These are phyloP conservation scores for Colletotrichum cuscutae DNA, from an alignment of 2,329 filamentous ascomycete genomes.

Conservation along the genomic window DNA sequence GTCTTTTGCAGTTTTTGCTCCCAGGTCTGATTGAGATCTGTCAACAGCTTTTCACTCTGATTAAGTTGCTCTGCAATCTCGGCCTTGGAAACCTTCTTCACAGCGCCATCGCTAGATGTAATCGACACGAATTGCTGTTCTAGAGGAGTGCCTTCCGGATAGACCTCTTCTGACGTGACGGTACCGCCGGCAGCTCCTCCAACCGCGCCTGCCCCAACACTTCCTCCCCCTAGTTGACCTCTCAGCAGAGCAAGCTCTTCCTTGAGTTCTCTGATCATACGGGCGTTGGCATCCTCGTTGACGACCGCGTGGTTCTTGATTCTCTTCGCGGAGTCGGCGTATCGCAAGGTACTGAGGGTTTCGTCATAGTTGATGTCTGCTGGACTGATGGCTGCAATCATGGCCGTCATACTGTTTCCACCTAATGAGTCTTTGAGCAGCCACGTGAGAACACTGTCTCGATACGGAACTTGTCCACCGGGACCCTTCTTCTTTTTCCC, in stretches of 20 bases:
- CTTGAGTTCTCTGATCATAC: constrained; percentile 98
- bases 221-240: constrained; percentile 79
- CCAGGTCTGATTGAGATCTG: constrained; percentile 98
- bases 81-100: constrained; percentile 97
- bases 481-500: constrained; percentile 85
- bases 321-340: constrained; percentile 96
- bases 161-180: constrained; percentile 79
- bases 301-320: constrained; percentile 99
- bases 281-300: constrained; percentile 98
- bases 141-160: constrained; percentile 89
- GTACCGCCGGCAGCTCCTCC: constrained; percentile 53
- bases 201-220: constrained; percentile 55
- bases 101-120: constrained; percentile 81
- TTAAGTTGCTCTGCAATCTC: constrained; percentile 97
- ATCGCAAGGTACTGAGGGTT: constrained; percentile 92
- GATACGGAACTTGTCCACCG: constrained; percentile 85
- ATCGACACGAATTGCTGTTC: constrained; percentile 98
- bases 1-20: constrained; percentile 96
- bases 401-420: constrained; percentile 99
- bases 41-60: constrained; percentile 95
- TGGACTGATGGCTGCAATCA: constrained; percentile 99
- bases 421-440: constrained; percentile 95
- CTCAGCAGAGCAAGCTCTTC: constrained; percentile 89
- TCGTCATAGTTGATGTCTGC: constrained; percentile 99
- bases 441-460: constrained; percentile 97